Conservation (phyloP, 805 yeast genomes). For the Starmerella bombi region DNA sequence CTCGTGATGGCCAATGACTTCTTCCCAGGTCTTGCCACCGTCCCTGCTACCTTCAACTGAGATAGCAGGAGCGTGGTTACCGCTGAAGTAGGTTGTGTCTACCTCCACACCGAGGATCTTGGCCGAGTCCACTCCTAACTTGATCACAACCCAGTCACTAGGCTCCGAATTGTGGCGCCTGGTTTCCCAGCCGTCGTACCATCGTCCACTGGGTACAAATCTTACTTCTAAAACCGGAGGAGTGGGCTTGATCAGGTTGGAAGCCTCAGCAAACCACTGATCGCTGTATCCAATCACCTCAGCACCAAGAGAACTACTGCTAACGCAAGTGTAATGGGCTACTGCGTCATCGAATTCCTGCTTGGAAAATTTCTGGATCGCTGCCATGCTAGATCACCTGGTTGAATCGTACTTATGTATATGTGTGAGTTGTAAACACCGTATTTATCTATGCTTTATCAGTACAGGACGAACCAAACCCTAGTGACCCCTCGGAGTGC, state of each 20-base stretch:
- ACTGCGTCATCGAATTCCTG: slow-evolving; percentile 17
- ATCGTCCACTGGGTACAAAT: slow-evolving; percentile 78
- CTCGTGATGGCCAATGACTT: slow-evolving; percentile 52
- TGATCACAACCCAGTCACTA: slow-evolving; percentile 77
- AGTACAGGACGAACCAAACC: too few relatives aligned
- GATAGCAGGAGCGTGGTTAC: slow-evolving; percentile 87
- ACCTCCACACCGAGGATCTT: slow-evolving; percentile 69
- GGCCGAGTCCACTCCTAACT: slow-evolving; percentile 75
- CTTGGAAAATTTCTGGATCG: slow-evolving; percentile 12
- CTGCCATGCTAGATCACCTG: too few relatives aligned
- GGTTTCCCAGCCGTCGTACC: slow-evolving; percentile 99
- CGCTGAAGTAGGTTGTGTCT: slow-evolving; percentile 88
- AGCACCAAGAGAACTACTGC: slow-evolving; percentile 78
- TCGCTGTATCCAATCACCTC: slow-evolving; percentile 56
- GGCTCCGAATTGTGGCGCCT: slow-evolving; percentile 78
- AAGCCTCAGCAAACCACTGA: slow-evolving; percentile 93
- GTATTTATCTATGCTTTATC: too few relatives aligned
- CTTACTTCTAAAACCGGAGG: slow-evolving; percentile 71
- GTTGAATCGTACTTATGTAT: neutral
- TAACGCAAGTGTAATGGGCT: slow-evolving; percentile 42
- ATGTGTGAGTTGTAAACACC: neutral
- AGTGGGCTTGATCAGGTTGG: slow-evolving; percentile 66
- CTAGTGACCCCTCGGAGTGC: too few relatives aligned
- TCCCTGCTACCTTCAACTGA: slow-evolving; percentile 59
- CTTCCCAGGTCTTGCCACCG: slow-evolving; percentile 46